Base-by-base conservation (phyloP, 352 stramenopile genomes). In the Globisporangium spiculum region DNA sequence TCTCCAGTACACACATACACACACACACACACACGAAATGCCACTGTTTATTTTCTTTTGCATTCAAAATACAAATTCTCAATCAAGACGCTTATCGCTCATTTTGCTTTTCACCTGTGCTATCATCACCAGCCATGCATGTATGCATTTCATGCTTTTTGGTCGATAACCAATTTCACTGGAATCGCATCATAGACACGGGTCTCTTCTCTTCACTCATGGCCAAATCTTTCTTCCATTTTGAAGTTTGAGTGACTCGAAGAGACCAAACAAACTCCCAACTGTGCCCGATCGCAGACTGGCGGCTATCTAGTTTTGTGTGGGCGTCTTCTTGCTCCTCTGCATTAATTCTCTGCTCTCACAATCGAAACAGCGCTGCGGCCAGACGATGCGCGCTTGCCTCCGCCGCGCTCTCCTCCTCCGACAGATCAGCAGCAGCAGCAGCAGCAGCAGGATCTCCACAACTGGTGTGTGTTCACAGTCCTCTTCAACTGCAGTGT, bases 41-140 rank as follows among this genome's bases (percentile, higher is more conserved):
- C 44, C 18, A 52, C 44, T 52, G 44, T 50, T 50, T 50, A 52
- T 52, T 52, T 52, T 52, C 27, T 46, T 52, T 22, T 52, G 44
- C 44, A 52, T 52, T 22, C 44, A 22, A 52, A 52, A 52, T 52
- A 22, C 44, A 52, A 50, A 50, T n/a, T n/a, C 9, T 50, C 41
- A 50, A 50, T n/a, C 36, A 44, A 46, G 38, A 46, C 18, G 20
- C 10, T 4, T 36, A 10, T 36, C 32, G 7, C 30, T 34, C 30
- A 16, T 46, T 46, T 18, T 46, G 36, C 38, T 52, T 52, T 57
- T 20, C 14, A 7, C 14, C 12, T 22, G 53, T 32, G 27, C 27
- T 32, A 32, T 32, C 27, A 32, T 32, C 27, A 27, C 6, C 24
- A 12, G 10, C 52, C 22, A 24, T 55, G 22, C 24, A 32, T 32